Evolutionary conservation across 2,329 filamentous ascomycete species (phyloP).

Genomic region (Xylariaceae sp.): DNA sequence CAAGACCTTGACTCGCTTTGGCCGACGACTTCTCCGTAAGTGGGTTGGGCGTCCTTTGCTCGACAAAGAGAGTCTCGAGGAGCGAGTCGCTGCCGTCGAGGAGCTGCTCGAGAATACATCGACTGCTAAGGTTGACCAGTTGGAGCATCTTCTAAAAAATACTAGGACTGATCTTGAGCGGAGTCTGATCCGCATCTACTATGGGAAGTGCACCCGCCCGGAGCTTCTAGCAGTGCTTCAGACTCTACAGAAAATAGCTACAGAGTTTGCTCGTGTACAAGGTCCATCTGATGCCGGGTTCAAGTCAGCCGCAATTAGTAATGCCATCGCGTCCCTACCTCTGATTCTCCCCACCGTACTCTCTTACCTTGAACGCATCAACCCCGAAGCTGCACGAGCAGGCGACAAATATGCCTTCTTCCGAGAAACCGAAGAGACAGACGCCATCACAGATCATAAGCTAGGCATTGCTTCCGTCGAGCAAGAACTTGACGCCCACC

Average conservation of each 20-base stretch:
- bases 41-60: conserved; percentile 94
- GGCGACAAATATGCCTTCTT: conserved; percentile 98
- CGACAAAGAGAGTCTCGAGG: conserved; percentile 74
- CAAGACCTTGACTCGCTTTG: conserved; percentile 88
- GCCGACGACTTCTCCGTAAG: conserved; percentile 84
- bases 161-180: conserved; percentile 87
- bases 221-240: conserved; percentile 87
- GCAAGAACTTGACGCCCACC: conserved; percentile 82
- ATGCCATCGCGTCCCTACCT: conserved; percentile 77
- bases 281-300: conserved; percentile 73
- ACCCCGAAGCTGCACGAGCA: conserved; percentile 77
- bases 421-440: conserved; percentile 82
- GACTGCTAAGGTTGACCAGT: conserved; percentile 71
- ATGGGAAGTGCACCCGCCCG: conserved; percentile 90
- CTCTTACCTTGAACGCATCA: conserved; percentile 82
- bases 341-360: conserved; percentile 75
- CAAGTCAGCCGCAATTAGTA: conserved; percentile 68
- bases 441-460: conserved; percentile 87
- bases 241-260: conserved; percentile 80
- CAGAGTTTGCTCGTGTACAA: conserved; percentile 74
- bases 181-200: conserved; percentile 93
- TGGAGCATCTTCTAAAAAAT: conserved; percentile 73
- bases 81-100: conserved; percentile 82
- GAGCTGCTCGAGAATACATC: conserved; percentile 77
- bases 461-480: conserved; percentile 91